A percentile compares a stretch with the other conserved stretches of the same genome.
These are phyloP conservation scores for Chytriomyces sp. DNA, from an alignment of 192 early-diverging fungal genomes.

Conservation along the genomic window DNA sequence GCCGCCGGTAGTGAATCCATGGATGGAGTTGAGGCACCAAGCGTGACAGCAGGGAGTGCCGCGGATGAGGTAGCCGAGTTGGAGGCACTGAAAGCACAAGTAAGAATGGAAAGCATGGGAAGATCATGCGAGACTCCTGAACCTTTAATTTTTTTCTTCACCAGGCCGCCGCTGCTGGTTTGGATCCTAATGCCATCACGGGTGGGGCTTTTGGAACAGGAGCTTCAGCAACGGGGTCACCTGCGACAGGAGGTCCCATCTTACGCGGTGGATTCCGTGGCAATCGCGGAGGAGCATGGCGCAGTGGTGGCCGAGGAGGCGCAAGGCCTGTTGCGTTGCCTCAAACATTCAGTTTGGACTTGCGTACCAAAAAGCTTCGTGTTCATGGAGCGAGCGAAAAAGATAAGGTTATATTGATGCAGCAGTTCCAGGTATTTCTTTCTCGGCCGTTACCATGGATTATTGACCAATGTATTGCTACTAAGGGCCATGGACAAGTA, in stretches of 20 bases:
- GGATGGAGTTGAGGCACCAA: neutral
- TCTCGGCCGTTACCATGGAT: neutral
- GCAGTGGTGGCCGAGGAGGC: conserved; percentile 53
- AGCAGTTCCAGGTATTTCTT: conserved; percentile 77
- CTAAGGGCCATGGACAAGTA: conserved; percentile 52
- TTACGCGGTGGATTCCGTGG: conserved; percentile 33
- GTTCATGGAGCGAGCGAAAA: conserved; percentile 56
- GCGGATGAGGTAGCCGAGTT: conserved; percentile 56
- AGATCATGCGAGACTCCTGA: neutral
- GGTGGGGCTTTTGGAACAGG: conserved; percentile 11
- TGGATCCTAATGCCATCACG: conserved; percentile 41
- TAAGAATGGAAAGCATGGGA: no score
- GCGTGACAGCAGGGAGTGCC: conserved; percentile 14
- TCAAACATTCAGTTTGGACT: conserved; percentile 66
- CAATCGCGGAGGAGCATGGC: conserved; percentile 49
- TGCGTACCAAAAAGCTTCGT: conserved; percentile 69
- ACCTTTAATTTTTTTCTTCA: conserved; percentile 10
- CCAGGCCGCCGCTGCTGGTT: conserved; percentile 44
- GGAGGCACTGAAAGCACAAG: conserved; percentile 64
- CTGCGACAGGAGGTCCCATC: conserved; percentile 21
- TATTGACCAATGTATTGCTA: neutral
- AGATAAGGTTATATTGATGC: conserved; percentile 48
- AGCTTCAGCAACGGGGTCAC: conserved; percentile 34
- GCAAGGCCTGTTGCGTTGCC: conserved; percentile 37
- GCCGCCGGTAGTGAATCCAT: neutral